Base-by-base conservation (phyloP, 177 flowering plant species). In the Vitis hybrid region DNA sequence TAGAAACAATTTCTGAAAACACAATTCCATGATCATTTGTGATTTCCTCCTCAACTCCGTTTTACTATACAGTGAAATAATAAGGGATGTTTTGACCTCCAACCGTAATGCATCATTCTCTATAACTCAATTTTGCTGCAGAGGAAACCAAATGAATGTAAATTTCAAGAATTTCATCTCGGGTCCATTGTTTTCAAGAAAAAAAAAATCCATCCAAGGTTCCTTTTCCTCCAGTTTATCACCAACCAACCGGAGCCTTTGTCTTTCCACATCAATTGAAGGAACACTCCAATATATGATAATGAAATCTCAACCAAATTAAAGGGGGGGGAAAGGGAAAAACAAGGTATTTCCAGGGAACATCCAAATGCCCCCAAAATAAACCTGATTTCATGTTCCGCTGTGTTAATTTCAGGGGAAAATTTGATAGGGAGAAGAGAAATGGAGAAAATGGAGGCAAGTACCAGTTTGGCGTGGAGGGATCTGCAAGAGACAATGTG, bases 401-500 rank as follows among this genome's bases (percentile, higher is more conserved):
- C 4, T 32, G 40, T 32, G 2, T 32, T 21, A 21, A 2, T 3
- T 32, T 32, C 40, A 32, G 6, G 24, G 24, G 24, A 32, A 32
- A 32, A 3, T 32, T 32, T 32, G 4, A 32, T 5, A 3, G 40
- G 40, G 40, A 5, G 6, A 32, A 32, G 40, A 5, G 40, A 64
- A 60, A 14, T 52, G 30, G 27, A 19, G 24, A 27, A 27, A 24
- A 24, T 12, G 40, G 56, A 24, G 15, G 2, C 46, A 56, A 4
- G 35, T 60, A 91, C 98, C 86, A 83, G 86, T 21, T 82, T 82
- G 80, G 93, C 84, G 70, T 92, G 98, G 67, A 89, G 83, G 14
- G 89, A 76, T 69, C 98, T 77, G 79, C 89, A 85, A 60, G 82
- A 80, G 75, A 93, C 80, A 51, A 93, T 85, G 84, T 93, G 98